Percentiles rank a stretch among this genome's conserved stretches.
These are phyloP conservation scores for Graphilbum ipis-grandicollis DNA, from an alignment of 2,329 filamentous ascomycete species.

Conservation along the genomic window DNA sequence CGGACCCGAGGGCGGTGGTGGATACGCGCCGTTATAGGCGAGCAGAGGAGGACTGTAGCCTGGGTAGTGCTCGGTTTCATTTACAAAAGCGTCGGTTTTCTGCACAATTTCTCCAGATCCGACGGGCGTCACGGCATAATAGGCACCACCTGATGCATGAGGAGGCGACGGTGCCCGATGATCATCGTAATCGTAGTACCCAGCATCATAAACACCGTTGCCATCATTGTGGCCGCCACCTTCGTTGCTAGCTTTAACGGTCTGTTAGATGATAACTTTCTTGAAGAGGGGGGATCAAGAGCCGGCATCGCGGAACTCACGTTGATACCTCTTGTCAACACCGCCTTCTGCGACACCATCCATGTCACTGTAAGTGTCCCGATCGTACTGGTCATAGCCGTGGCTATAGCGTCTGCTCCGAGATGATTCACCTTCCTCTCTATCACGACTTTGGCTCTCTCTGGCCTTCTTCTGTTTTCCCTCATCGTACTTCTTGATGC, in stretches of 20 bases:
- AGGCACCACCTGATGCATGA: conserved; percentile 32
- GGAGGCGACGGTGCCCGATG: conserved; percentile 25
- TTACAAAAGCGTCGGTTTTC: too few species aligned
- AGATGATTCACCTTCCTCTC: conserved; percentile 10
- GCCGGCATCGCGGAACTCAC: too few species aligned
- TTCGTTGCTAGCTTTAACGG: neutral
- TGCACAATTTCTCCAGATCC: too few species aligned
- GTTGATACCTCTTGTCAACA: too few species aligned
- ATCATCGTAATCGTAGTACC: conserved; percentile 17
- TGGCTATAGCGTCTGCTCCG: neutral
- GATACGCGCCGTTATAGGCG: too few species aligned
- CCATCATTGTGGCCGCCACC: conserved; percentile 13
- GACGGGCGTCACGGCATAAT: conserved; percentile 20
- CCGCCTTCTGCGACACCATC: conserved; percentile 13
- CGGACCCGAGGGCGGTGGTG: too few species aligned
- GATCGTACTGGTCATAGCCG: conserved; percentile 6
- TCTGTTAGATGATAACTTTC: too few species aligned
- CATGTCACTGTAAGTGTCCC: conserved; percentile 8
- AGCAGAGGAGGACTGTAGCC: conserved; percentile 26
- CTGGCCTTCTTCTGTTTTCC: conserved; percentile 12
- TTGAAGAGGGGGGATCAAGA: too few species aligned
- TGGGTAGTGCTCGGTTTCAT: conserved; percentile 16
- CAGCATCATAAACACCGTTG: conserved; percentile 17
- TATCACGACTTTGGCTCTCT: conserved; percentile 18
- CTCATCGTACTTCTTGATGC: conserved; percentile 39